Base-by-base conservation (phyloP, 2,329 filamentous ascomycete species). In the Hypoxylon sp. region DNA sequence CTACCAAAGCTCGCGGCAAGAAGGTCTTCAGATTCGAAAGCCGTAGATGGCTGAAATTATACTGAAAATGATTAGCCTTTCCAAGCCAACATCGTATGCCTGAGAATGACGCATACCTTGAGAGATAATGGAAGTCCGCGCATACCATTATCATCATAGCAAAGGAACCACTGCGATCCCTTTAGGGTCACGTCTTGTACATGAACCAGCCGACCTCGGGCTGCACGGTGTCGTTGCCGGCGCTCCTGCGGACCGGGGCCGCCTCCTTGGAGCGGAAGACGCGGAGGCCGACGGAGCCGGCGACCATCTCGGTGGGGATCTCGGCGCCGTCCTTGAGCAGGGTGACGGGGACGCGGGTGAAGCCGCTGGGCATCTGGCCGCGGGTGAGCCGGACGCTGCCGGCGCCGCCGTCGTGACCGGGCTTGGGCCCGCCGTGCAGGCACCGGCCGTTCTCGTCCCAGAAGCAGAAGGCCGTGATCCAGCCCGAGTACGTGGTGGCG, bases 381-480 rank as follows among this genome's bases (percentile, higher is more conserved):
- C 67, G 62, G n/a, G 65, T 58, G 38, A 70, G 20, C 27, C 55
- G 49, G 8, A 60, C 60, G n/a, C n/a, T n/a, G n/a, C n/a, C n/a
- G n/a, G n/a, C n/a, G n/a, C n/a, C n/a, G n/a, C n/a, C n/a, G 35
- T 60, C 53, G 20, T 60, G 48, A 17, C 52, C 57, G 17, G 24
- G 37, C 18, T 58, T 51, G 11, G 49, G 38, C 21, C 58, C 59
- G n/a, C n/a, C n/a, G 47, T 70, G 68, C 29, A 71, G 47, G 35
- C 60, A 66, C 20, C 54, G 46, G 10, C 70, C 68, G 24, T 63
- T 55, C 57, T 62, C 65, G 41, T 68, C 64, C 70, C 72, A 74
- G 55, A 70, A 73, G 56, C 71, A 72, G 55, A 74, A 74, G 7
- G 69, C 68, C 2, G 68, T 71, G 41, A 74, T 65, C 72, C 72